Base-by-base conservation (phyloP, 495 filamentous ascomycete genomes). In the Penicillium manginii region DNA sequence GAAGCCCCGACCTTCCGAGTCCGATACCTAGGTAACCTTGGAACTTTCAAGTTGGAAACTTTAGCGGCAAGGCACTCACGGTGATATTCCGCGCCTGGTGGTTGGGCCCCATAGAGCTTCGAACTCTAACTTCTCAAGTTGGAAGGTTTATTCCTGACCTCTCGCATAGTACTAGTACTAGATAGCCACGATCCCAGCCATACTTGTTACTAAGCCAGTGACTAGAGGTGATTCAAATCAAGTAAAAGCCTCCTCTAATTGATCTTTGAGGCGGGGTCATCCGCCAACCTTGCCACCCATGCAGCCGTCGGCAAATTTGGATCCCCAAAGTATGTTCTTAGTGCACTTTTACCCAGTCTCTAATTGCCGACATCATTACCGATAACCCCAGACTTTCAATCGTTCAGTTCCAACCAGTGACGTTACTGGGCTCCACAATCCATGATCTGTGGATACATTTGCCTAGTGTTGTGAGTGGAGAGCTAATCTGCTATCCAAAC, bases 301-400 rank as follows among this genome's bases (percentile, higher is more conserved):
- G 18, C 10, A 9, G 14, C 45, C n/a, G 11, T 47, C 45, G 45
- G 45, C 45, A 23, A 47, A 47, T 9, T 14, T 12, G 1, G 12
- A 22, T 22, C 6, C 19, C 21, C 45, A 22, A 26, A 26, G 10
- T 10, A 47, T n/a, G 4, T 18, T 47, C 4, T 14, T 22, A 47
- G 45, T 22, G 45, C 19, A 2, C 12, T 37, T 29, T 47, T 47
- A 9, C 21, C 18, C 45, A 23, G 7, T n/a, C 6, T 26, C 11
- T 26, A 47, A 23, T 15, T 47, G 45, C 45, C 45, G 45, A 47
- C 12, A 12, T 6, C 45, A 23, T 47, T 47, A 21, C 45, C 45
- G 45, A 47, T 1, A 19, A 4, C 18, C 45, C 19, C 45, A 26
- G 21, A 26, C 10, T 15, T 23, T 45, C 18, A n/a, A 47, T 26